Evolutionary conservation across 2,329 filamentous ascomycete species (phyloP).

Genomic region (Zasmidium cellare): DNA sequence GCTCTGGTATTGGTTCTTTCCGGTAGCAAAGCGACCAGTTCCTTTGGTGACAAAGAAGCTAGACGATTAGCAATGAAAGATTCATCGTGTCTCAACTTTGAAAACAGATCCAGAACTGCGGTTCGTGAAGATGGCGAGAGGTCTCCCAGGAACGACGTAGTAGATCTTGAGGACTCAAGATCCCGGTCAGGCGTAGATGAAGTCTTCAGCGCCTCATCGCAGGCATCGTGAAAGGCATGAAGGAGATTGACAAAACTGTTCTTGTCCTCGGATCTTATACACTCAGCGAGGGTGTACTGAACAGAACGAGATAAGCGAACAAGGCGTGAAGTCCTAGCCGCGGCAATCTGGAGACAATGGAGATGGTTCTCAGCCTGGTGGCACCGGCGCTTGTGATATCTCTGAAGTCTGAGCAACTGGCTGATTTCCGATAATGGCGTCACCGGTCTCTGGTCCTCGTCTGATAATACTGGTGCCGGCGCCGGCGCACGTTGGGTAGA

Average conservation of each 20-base stretch:
- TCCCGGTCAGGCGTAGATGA: slow-evolving; percentile 28
- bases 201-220: slow-evolving; percentile 71
- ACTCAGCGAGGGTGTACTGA: slow-evolving; percentile 73
- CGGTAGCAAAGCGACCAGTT: slow-evolving; percentile 74
- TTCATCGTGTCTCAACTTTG: slow-evolving; percentile 79
- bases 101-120: slow-evolving; percentile 76
- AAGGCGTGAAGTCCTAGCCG: slow-evolving; percentile 71
- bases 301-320: slow-evolving; percentile 73
- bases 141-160: slow-evolving; percentile 57
- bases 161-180: slow-evolving; percentile 58
- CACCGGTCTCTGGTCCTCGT: slow-evolving; percentile 9
- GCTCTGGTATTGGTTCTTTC: slow-evolving; percentile 78
- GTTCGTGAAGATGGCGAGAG: slow-evolving; percentile 74
- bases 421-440: slow-evolving; percentile 67
- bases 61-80: slow-evolving; percentile 85
- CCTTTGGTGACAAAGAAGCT: slow-evolving; percentile 69
- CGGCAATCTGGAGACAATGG: slow-evolving; percentile 72
- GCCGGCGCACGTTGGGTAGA: slow-evolving; percentile 6
- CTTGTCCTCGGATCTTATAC: slow-evolving; percentile 77
- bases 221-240: slow-evolving; percentile 74
- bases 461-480: slow-evolving; percentile 1
- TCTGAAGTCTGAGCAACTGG: slow-evolving; percentile 73
- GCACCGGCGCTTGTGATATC: slow-evolving; percentile 80
- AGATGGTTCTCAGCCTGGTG: slow-evolving; percentile 70
- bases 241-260: slow-evolving; percentile 72